These are phyloP conservation scores for Leishmania tarentolae DNA, from an alignment of 208 protist species.

Conservation along the genomic window DNA sequence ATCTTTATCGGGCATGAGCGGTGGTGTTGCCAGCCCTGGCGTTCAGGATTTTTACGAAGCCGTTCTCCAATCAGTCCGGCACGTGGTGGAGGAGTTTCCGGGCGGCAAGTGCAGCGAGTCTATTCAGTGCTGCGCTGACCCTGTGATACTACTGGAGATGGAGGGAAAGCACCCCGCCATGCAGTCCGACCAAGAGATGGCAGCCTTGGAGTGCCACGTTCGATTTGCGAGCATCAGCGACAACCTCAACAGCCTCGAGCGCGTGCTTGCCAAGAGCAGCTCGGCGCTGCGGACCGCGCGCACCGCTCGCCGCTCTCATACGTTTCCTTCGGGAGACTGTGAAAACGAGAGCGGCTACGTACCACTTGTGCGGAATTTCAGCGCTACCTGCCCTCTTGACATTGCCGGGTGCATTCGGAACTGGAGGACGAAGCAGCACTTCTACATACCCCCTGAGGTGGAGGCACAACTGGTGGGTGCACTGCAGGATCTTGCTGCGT, in stretches of 20 bases:
- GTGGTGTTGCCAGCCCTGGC: conserved; percentile 3
- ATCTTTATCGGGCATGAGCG: neutral
- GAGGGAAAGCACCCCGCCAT: conserved; percentile 23
- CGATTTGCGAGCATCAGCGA: conserved; percentile 22
- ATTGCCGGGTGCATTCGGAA: conserved; percentile 18
- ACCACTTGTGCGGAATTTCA: conserved; percentile 27
- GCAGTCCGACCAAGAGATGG: conserved; percentile 20
- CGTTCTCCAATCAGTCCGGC: conserved; percentile 53
- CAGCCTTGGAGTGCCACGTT: conserved; percentile 17
- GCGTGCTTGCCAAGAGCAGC: conserved; percentile 25
- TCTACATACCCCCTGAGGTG: conserved; percentile 20
- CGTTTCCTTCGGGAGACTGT: neutral
- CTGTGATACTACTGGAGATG: conserved; percentile 17
- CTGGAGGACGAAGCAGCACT: conserved; percentile 30
- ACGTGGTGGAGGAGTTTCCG: conserved; percentile 64
- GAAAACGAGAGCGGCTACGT: conserved; percentile 26
- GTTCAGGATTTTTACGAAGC: conserved; percentile 64
- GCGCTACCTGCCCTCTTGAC: conserved; percentile 10
- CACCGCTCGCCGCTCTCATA: conserved; percentile 17
- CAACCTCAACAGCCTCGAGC: conserved; percentile 35
- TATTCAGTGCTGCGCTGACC: conserved; percentile 49
- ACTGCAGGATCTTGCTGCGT: conserved; percentile 18
- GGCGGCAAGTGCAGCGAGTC: conserved; percentile 65
- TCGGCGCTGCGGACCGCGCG: conserved; percentile 24
- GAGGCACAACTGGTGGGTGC: conserved; percentile 19